Percentiles rank a stretch among this genome's conserved stretches.
Conservation (phyloP, 495 filamentous ascomycete genomes). For the Aspergillus homomorphus region DNA sequence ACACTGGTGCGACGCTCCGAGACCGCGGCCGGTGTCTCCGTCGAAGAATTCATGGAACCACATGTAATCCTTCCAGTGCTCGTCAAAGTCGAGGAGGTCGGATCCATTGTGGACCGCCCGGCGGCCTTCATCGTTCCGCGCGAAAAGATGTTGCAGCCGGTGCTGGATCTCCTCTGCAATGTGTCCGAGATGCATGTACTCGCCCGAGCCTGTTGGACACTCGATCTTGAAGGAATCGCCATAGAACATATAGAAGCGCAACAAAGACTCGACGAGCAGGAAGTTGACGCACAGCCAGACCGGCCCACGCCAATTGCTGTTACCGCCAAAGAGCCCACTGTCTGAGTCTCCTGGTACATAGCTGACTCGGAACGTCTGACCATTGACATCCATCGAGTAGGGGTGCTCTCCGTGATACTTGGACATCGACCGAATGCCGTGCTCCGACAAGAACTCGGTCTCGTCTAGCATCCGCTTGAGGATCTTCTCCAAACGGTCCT, state of each 20-base stretch:
- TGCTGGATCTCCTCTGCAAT: constrained; percentile 97
- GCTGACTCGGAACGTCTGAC: constrained; percentile 79
- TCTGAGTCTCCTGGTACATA: constrained; percentile 95
- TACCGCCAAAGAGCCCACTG: constrained; percentile 89
- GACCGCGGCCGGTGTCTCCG: constrained; percentile 81
- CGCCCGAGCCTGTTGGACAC: constrained; percentile 89
- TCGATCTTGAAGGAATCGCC: constrained; percentile 84
- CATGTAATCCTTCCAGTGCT: constrained; percentile 87
- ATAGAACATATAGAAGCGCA: constrained; percentile 94
- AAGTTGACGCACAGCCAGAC: constrained; percentile 98
- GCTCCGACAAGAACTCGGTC: constrained; percentile 83
- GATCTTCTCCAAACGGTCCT: constrained; percentile 81
- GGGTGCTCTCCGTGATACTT: constrained; percentile 87
- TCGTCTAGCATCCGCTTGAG: constrained; percentile 90
- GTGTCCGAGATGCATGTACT: constrained; percentile 92
- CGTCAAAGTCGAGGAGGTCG: constrained; percentile 82
- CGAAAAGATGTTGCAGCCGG: constrained; percentile 87
- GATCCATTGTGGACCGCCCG: constrained; percentile 81
- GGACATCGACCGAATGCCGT: constrained; percentile 92
- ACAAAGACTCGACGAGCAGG: constrained; percentile 85
- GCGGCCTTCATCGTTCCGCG: constrained; percentile 74
- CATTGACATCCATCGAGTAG: constrained; percentile 94
- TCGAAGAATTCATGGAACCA: constrained; percentile 99
- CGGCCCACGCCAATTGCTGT: constrained; percentile 94
- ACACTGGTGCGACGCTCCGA: constrained; percentile 92